Evolutionary conservation across 495 filamentous ascomycete genomes (phyloP).

Genomic region (Staphylotrichum longicolle): DNA sequence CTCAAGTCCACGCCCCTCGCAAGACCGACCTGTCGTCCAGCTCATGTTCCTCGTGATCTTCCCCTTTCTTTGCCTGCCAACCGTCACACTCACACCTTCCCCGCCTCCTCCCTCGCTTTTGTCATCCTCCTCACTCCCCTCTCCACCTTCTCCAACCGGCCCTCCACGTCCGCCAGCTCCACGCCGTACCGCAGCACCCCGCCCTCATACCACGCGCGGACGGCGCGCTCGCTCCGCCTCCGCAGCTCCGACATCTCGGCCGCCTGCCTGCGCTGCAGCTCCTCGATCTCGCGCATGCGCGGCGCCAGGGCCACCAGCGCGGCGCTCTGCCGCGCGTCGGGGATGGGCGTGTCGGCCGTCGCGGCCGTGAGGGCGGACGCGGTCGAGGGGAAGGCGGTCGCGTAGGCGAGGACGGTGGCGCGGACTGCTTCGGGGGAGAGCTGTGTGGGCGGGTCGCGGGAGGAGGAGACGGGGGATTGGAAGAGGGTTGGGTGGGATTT

Average conservation of each 20-base stretch:
- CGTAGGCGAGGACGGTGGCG: constrained; percentile 72
- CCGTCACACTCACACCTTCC: constrained; percentile 1
- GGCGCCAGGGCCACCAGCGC: constrained; percentile 67
- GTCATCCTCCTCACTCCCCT: constrained; percentile 60
- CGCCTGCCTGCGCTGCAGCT: constrained; percentile 67
- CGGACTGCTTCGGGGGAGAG: constrained; percentile 47
- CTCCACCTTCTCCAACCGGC: constrained; percentile 65
- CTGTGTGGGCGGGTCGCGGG: constrained; percentile 37
- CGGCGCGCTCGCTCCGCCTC: constrained; percentile 64
- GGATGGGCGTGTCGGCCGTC: constrained; percentile 67
- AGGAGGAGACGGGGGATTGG: constrained; percentile 34
- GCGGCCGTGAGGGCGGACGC: constrained; percentile 78
- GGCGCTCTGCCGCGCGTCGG: constrained; percentile 64
- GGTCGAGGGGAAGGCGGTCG: constrained; percentile 69
- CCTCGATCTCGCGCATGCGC: constrained; percentile 63
- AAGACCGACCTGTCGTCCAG: too few species aligned
- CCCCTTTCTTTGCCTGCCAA: too few species aligned
- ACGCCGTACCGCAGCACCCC: constrained; percentile 66
- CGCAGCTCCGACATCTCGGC: constrained; percentile 68
- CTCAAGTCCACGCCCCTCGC: too few species aligned
- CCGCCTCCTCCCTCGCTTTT: constrained; percentile 32
- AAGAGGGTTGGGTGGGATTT: constrained; percentile 49
- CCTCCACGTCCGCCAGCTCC: constrained; percentile 73
- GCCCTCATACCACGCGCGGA: constrained; percentile 79
- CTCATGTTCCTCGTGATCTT: too few species aligned